A percentile compares a stretch with the other conserved stretches of the same genome.
phyloP scores from a whole-genome alignment of 2,329 filamentous ascomycete species.

The Hypoxylon sp. region DNA sequence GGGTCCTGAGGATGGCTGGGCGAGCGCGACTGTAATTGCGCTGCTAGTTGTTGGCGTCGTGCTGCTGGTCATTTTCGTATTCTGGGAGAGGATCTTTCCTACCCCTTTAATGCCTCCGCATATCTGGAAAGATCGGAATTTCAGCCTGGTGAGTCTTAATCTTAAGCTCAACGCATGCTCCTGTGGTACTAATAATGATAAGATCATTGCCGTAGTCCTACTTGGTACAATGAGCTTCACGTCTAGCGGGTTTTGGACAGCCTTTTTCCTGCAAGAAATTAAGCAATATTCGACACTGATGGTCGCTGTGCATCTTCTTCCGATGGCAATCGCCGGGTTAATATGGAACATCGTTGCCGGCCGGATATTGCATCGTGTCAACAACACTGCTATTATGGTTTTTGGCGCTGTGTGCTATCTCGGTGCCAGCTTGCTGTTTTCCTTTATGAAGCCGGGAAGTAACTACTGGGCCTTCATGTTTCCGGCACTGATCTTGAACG shows the following conservation, averaged over 20 bases:
- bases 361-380: slow-evolving; percentile 72
- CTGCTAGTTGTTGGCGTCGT: slow-evolving; percentile 72
- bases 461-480: slow-evolving; percentile 78
- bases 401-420: slow-evolving; percentile 60
- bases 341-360: slow-evolving; percentile 75
- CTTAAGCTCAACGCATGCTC: no score
- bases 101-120: slow-evolving; percentile 68
- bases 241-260: slow-evolving; percentile 73
- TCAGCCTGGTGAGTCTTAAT: slow-evolving; percentile 67
- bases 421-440: slow-evolving; percentile 65
- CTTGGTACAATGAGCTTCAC: slow-evolving; percentile 76
- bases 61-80: slow-evolving; percentile 69
- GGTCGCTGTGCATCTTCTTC: slow-evolving; percentile 75
- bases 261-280: slow-evolving; percentile 75
- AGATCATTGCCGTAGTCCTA: slow-evolving; percentile 70
- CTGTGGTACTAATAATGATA: slow-evolving; percentile 3
- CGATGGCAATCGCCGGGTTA: slow-evolving; percentile 75
- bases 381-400: slow-evolving; percentile 74
- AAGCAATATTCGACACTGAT: slow-evolving; percentile 67
- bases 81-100: slow-evolving; percentile 72
- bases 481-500: slow-evolving; percentile 71
- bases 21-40: slow-evolving; percentile 72
- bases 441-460: slow-evolving; percentile 68
- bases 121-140: slow-evolving; percentile 74
- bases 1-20: slow-evolving; percentile 74